Percentiles rank a stretch among this genome's conserved stretches.
These are phyloP conservation scores for Ramularia endophylla DNA, from an alignment of 2,329 filamentous ascomycete genomes.

Conservation along the genomic window DNA sequence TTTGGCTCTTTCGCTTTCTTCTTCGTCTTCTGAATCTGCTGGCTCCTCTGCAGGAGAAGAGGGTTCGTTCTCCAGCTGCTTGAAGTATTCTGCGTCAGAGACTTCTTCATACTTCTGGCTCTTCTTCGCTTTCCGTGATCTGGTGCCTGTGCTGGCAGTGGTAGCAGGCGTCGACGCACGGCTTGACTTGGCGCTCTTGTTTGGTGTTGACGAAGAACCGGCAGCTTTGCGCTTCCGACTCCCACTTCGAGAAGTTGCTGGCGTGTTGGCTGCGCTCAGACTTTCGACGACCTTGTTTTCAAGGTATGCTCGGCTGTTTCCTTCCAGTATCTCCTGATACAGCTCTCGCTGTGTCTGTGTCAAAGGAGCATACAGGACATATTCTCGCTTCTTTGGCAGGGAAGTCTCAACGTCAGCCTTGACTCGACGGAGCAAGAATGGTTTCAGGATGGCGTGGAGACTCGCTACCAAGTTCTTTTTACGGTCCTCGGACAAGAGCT, in stretches of 20 bases:
- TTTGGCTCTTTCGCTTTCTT: constrained; percentile 59
- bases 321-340: constrained; percentile 67
- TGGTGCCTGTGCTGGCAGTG: constrained; percentile 43
- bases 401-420: constrained; percentile 90
- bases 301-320: constrained; percentile 50
- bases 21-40: constrained; percentile 43
- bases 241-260: constrained; percentile 39
- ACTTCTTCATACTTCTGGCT: constrained; percentile 61
- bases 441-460: constrained; percentile 88
- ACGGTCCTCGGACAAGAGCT: constrained; percentile 72
- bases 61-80: constrained; percentile 56
- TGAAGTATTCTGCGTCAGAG: constrained; percentile 79
- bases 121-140: constrained; percentile 47
- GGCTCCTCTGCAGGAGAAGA: constrained; percentile 37
- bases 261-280: constrained; percentile 50
- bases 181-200: constrained; percentile 71
- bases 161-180: constrained; percentile 65
- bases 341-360: constrained; percentile 86
- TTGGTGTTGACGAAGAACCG: constrained; percentile 41
- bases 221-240: constrained; percentile 54
- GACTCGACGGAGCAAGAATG: constrained; percentile 77
- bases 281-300: constrained; percentile 70
- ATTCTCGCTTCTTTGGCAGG: constrained; percentile 94
- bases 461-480: constrained; percentile 76
- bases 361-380: constrained; percentile 89